phyloP scores from a whole-genome alignment of 441 rosid species.

The Viola pubescens region DNA sequence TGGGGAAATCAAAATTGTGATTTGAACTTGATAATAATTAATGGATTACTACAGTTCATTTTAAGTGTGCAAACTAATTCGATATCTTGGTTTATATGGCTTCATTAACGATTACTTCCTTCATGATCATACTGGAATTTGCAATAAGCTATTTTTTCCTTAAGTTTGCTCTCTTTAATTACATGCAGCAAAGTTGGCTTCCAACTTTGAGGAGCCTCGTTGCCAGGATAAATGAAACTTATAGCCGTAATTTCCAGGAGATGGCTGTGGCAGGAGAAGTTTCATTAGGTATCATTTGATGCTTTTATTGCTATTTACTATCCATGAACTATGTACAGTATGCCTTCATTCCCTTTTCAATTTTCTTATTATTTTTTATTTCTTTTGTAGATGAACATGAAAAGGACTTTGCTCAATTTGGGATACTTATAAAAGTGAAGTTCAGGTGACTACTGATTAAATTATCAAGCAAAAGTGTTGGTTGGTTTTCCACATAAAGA shows the following conservation, averaged over 20 bases:
- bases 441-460: conserved; percentile 50
- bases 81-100: too few species aligned
- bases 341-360: not conserved
- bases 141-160: not conserved
- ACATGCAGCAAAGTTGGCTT: conserved; percentile 76
- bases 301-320: conserved; percentile 2
- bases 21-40: too few species aligned
- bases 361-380: not conserved
- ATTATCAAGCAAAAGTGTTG: not conserved
- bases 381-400: conserved; percentile 68
- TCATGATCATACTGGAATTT: too few species aligned
- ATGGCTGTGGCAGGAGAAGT: conserved; percentile 99
- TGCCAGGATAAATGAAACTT: conserved; percentile 70
- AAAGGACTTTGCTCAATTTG: conserved; percentile 77
- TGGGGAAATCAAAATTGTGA: too few species aligned
- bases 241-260: conserved; percentile 85
- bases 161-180: not conserved
- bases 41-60: too few species aligned
- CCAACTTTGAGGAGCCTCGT: conserved; percentile 85
- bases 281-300: conserved; percentile 42
- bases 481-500: too few species aligned
- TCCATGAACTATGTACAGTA: conserved; percentile 4
- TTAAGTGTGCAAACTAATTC: too few species aligned
- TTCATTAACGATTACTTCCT: too few species aligned
- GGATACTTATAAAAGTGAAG: conserved; percentile 84